Percentiles rank a stretch among this genome's conserved stretches.
These are phyloP conservation scores for Esteya vermicola DNA, from an alignment of 2,329 filamentous ascomycete species.

Conservation along the genomic window DNA sequence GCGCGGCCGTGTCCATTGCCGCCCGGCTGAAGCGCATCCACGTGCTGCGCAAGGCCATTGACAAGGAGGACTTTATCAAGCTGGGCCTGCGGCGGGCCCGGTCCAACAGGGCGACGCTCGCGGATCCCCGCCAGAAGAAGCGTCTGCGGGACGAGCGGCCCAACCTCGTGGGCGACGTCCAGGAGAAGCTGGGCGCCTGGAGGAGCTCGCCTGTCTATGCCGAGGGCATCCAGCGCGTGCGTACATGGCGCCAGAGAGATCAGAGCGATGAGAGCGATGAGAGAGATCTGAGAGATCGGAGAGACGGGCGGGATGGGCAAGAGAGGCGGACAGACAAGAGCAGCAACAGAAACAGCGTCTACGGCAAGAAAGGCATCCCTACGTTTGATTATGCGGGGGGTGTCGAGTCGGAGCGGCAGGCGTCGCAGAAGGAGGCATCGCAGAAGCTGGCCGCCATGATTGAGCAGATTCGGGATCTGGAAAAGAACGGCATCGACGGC, in stretches of 20 bases:
- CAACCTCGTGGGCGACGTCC: not conserved
- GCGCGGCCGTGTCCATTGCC: not conserved
- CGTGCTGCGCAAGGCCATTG: slow-evolving; percentile 1
- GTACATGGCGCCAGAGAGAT: not conserved
- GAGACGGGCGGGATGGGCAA: too few species aligned
- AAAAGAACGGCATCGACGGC: not conserved
- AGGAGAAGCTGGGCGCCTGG: not conserved
- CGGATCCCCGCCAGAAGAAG: too few species aligned
- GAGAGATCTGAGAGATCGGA: too few species aligned
- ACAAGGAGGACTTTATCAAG: not conserved
- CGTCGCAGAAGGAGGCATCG: not conserved
- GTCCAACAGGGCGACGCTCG: too few species aligned
- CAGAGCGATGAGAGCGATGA: too few species aligned
- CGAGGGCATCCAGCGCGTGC: not conserved
- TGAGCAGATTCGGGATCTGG: not conserved
- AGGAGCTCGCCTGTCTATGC: not conserved
- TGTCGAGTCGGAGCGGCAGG: not conserved
- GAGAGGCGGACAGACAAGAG: too few species aligned
- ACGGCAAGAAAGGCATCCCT: not conserved
- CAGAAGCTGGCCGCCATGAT: not conserved
- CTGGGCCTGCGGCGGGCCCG: too few species aligned
- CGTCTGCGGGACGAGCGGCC: not conserved
- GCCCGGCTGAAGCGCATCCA: slow-evolving; percentile 2
- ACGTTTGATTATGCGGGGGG: not conserved
- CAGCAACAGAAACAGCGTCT: not conserved